Base-by-base conservation (phyloP, 305 asterid genomes). In the Rubia tinctorum region DNA sequence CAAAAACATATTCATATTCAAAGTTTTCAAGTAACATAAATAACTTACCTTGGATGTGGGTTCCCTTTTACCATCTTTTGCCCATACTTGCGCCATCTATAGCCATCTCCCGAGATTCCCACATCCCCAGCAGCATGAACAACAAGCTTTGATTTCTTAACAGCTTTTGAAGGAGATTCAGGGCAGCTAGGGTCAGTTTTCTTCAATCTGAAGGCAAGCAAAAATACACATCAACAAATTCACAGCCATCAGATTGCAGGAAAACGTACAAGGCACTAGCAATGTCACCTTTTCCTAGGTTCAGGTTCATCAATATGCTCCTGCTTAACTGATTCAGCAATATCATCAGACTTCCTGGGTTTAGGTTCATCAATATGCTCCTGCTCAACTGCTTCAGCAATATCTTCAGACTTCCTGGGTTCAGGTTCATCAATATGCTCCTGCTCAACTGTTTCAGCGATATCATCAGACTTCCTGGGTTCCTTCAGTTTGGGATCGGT, bases 1-100 rank as follows among this genome's bases (percentile, higher is more conserved):
- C 45, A 42, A 42, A 42, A 42, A 7, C 45, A 42, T 42, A 1
- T 8, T 8, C 45, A 42, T 42, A 42, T 18, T 66, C 42, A 34
- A 75, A 56, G 69, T 44, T 75, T 39, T 2, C 49, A 15, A 27
- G 49, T 68, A 8, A 7, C 37, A 27, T n/a, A 34, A 18, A 27
- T 27, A n/a, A 17, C 7, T 70, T 71, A 92, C 97, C 98, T 92
- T 58, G 97, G 97, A 83, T 91, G 93, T 75, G 96, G 95, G 84
- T 91, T 90, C 75, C 97, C 97, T 83, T 90, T 91, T 66, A 91
- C 97, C 95, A 88, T 90, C 83, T 91, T 90, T 80, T 91, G 97
- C 49, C 97, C 97, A 72, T 91, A 91, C 86, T 91, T 91, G 71
- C 97, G 91, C 97, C 97, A 91, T 77, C 95, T 86, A 80, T 83